A percentile compares a stretch with the other conserved stretches of the same genome.
phyloP scores from a whole-genome alignment of 768 basidiomycete species.

The Leccinellum rugosiceps region DNA sequence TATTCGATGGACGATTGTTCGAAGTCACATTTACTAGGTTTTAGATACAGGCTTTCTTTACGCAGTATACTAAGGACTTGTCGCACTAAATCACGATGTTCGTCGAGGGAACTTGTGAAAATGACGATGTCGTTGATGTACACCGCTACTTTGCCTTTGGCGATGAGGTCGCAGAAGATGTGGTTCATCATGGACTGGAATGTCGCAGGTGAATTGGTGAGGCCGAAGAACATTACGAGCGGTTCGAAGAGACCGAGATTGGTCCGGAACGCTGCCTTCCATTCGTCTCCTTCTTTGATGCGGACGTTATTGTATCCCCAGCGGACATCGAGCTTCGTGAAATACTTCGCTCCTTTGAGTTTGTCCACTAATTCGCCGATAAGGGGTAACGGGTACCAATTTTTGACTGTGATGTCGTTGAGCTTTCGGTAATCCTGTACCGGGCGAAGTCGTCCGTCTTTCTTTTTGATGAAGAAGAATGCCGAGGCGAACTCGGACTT shows the following conservation, averaged over 20 bases:
- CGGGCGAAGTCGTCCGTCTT: not conserved
- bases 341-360: not conserved
- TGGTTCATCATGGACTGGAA: not conserved
- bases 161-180: too few relatives aligned
- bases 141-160: too few relatives aligned
- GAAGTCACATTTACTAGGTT: too few relatives aligned
- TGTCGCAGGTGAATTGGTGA: not conserved
- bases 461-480: not conserved
- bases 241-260: not conserved
- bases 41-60: too few relatives aligned
- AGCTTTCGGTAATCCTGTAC: not conserved
- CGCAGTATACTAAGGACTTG: too few relatives aligned
- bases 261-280: not conserved
- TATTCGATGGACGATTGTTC: too few relatives aligned
- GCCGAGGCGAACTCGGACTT: not conserved
- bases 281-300: not conserved
- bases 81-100: too few relatives aligned
- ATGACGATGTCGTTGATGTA: too few relatives aligned
- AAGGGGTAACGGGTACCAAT: not conserved
- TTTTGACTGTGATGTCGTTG: not conserved
- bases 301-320: not conserved
- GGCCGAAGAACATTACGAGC: not conserved
- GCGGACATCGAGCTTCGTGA: not conserved
- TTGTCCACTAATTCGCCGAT: not conserved
- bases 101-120: too few relatives aligned